Conservation (phyloP, 257 asterid genomes). For the Oldenlandia corymbosa region DNA sequence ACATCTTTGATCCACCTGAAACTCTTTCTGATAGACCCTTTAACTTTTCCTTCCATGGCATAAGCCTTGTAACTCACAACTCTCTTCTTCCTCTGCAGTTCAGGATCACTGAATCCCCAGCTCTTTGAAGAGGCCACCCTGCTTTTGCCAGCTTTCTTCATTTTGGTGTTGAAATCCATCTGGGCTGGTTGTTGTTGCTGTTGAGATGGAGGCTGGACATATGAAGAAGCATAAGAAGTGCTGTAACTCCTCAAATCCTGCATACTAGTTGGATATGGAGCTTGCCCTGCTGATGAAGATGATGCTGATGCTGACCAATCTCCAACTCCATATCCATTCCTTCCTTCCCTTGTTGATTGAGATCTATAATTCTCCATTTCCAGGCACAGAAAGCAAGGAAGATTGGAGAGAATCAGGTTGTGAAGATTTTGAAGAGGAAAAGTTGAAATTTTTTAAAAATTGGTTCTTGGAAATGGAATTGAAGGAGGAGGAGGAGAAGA, state of each 20-base stretch:
- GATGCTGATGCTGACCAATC: not conserved
- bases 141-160: conserved; percentile 52
- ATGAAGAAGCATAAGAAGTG: conserved; percentile 32
- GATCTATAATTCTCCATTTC: conserved; percentile 40
- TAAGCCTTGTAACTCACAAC: conserved; percentile 64
- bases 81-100: conserved; percentile 72
- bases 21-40: conserved; percentile 64
- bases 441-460: no score
- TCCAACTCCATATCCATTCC: not conserved
- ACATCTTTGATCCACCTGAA: conserved; percentile 73
- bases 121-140: conserved; percentile 31
- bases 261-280: conserved; percentile 22
- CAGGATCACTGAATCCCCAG: conserved; percentile 58
- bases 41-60: conserved; percentile 60
- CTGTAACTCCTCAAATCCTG: conserved; percentile 69
- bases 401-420: no score
- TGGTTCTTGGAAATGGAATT: not conserved
- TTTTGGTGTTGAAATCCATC: conserved; percentile 20
- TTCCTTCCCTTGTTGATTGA: conserved; percentile 30
- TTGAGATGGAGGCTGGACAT: conserved; percentile 5
- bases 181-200: no score
- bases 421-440: no score
- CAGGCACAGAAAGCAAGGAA: not conserved
- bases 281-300: not conserved
- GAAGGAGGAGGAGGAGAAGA: no score